Base-by-base conservation (phyloP, 2,329 filamentous ascomycete species). In the Fusarium camptoceras region DNA sequence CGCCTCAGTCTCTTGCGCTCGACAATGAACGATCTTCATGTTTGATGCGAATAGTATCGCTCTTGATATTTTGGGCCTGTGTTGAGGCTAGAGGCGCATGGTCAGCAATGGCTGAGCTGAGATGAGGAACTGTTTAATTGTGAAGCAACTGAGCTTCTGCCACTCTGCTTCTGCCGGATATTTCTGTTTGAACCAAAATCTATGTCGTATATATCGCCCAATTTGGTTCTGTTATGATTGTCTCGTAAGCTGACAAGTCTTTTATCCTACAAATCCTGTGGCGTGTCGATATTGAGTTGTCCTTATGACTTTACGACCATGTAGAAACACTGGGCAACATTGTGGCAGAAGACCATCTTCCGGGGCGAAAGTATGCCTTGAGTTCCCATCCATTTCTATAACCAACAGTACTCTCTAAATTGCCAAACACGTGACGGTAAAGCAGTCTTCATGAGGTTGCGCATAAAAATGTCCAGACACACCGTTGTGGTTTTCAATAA, bases 101-200 rank as follows among this genome's bases (percentile, higher is more conserved):
- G 42, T 66, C 44, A 60, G 61, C n/a, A 27, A 25, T 18, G 22
- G 20, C 24, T 46, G 24, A 8, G 30, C 44, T 44, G 41, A 44
- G 46, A 51, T 28, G 10, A 15, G 51, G 16, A 66, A 48, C 47
- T 51, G 34, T 34, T 39, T 37, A 7, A 22, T 12, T 41, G 18
- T 24, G 12, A 44, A 30, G 30, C 48, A 63, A 57, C 57, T 50
- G 47, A 54, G 42, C n/a, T 47, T 49, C 44, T 44, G 25, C 34
- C 16, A 11, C 10, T 20, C 34, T 24, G 25, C 22, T 41, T n/a
- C 25, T 22, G 31, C 24, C 31, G 34, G 20, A 15, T 25, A 42
- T 55, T 8, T 22, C 10, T 20, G 14, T 24, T 18, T 8, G 18
- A 15, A 27, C 18, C 47, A 20, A 22, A 28, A 10, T 46, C 4